Evolutionary conservation across 305 asterid genomes (phyloP).

Genomic region (Fraxinus xanthoxyloides): DNA sequence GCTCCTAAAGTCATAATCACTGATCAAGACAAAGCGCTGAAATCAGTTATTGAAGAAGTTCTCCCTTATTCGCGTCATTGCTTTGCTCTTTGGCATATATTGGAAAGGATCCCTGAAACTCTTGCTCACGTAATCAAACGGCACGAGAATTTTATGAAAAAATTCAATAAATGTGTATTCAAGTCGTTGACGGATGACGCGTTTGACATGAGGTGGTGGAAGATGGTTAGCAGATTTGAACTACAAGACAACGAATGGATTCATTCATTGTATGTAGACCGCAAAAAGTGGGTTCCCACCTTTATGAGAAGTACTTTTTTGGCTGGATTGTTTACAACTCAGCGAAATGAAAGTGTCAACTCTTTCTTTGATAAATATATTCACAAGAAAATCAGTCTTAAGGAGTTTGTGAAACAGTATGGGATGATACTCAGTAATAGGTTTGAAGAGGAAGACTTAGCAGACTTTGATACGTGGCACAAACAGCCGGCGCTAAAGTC

Average conservation of each 20-base stretch:
- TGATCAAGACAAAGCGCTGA: constrained; percentile 68
- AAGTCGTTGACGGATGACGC: constrained; percentile 73
- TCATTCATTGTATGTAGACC: constrained; percentile 69
- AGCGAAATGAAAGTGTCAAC: constrained; percentile 72
- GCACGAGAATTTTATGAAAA: constrained; percentile 56
- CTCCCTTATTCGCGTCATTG: constrained; percentile 71
- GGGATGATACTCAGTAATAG: constrained; percentile 70
- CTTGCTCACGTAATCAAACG: constrained; percentile 63
- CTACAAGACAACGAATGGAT: constrained; percentile 86
- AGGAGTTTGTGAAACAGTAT: constrained; percentile 83
- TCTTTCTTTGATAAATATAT: constrained; percentile 80
- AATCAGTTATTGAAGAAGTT: constrained; percentile 65
- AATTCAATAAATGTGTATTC: constrained; percentile 74
- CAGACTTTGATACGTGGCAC: constrained; percentile 88
- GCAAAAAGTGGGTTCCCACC: constrained; percentile 77
- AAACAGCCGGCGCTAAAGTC: constrained; percentile 93
- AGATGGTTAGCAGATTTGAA: constrained; percentile 81
- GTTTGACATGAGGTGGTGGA: constrained; percentile 61
- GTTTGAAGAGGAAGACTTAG: constrained; percentile 86
- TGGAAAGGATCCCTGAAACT: constrained; percentile 66
- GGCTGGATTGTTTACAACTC: constrained; percentile 77
- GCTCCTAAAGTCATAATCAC: constrained; percentile 76
- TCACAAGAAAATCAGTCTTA: constrained; percentile 73
- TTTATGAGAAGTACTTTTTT: constrained; percentile 68
- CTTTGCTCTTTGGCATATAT: constrained; percentile 80